phyloP scores from a whole-genome alignment of 1,139 yeast species.

The Sugiyamaella xylanicola region DNA sequence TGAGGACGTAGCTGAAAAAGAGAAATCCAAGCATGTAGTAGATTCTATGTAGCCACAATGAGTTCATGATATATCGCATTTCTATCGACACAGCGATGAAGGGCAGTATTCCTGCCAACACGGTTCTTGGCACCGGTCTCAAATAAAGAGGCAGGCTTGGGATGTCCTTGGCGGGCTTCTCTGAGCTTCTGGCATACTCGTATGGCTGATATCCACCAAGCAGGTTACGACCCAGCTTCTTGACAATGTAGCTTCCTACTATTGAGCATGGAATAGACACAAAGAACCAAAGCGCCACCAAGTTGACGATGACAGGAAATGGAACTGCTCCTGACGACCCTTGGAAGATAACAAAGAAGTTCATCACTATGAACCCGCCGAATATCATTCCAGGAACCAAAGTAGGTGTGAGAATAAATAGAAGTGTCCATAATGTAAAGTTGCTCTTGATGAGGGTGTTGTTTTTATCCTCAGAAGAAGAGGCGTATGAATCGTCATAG shows the following conservation, averaged over 20 bases:
- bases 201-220: slow-evolving; percentile 8
- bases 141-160: slow-evolving; percentile 89
- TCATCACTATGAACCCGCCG: slow-evolving; percentile 62
- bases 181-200: background rate
- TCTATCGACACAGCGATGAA: slow-evolving; percentile 94
- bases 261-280: slow-evolving; percentile 82
- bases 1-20: slow-evolving; percentile 78
- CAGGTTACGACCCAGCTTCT: slow-evolving; percentile 52
- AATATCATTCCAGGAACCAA: slow-evolving; percentile 81
- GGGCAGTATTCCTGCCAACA: slow-evolving; percentile 88
- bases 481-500: slow-evolving; percentile 67
- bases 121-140: slow-evolving; percentile 63
- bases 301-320: slow-evolving; percentile 79
- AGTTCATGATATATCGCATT: slow-evolving; percentile 80
- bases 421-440: background rate
- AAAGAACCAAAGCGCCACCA: slow-evolving; percentile 79
- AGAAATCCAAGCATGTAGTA: slow-evolving; percentile 97
- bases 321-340: slow-evolving; percentile 95
- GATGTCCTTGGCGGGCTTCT: slow-evolving; percentile 74
- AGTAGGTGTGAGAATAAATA: slow-evolving; percentile 72
- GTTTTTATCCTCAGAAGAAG: background rate
- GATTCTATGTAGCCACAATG: slow-evolving; percentile 90
- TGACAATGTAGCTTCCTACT: slow-evolving; percentile 77
- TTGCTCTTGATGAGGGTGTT: background rate
- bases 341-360: slow-evolving; percentile 76